Conservation (phyloP, 805 yeast genomes). For the Myxozyma monticola region DNA sequence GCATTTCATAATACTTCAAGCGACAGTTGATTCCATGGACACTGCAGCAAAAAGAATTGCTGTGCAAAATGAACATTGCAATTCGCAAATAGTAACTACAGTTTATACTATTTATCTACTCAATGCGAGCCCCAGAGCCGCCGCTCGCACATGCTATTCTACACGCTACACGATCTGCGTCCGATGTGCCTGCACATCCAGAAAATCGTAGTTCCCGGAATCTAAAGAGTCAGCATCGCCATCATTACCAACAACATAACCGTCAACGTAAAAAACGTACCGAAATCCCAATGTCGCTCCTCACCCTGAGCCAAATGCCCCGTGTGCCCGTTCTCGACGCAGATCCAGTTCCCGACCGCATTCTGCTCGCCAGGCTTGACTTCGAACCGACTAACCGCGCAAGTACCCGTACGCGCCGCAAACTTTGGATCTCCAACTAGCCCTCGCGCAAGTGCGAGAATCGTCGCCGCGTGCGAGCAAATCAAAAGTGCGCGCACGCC, state of each 20-base stretch:
- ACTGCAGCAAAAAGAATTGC: too few relatives aligned
- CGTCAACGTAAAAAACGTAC: conserved; percentile 36
- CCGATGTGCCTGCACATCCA: conserved; percentile 26
- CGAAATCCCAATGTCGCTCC: conserved; percentile 92
- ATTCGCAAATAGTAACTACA: too few relatives aligned
- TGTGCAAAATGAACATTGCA: too few relatives aligned
- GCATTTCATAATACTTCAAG: too few relatives aligned
- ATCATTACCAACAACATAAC: conserved; percentile 1
- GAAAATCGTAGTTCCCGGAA: conserved; percentile 26
- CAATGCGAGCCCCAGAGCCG: too few relatives aligned
- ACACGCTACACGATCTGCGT: too few relatives aligned
- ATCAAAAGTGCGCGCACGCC: conserved; percentile 61
- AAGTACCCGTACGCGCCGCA: conserved; percentile 73
- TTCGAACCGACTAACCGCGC: conserved; percentile 72
- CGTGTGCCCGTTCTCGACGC: conserved; percentile 70
- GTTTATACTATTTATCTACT: too few relatives aligned
- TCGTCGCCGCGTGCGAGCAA: conserved; percentile 93
- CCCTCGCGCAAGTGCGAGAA: conserved; percentile 82
- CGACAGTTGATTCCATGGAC: too few relatives aligned
- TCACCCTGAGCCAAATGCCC: conserved; percentile 74
- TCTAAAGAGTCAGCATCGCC: conserved; percentile 5
- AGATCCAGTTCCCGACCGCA: conserved; percentile 52
- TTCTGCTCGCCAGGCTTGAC: conserved; percentile 28
- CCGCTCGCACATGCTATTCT: too few relatives aligned
- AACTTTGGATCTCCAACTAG: conserved; percentile 55